Conservation (phyloP, 2,329 filamentous ascomycete genomes). For the Colletotrichum chrysophilum region DNA sequence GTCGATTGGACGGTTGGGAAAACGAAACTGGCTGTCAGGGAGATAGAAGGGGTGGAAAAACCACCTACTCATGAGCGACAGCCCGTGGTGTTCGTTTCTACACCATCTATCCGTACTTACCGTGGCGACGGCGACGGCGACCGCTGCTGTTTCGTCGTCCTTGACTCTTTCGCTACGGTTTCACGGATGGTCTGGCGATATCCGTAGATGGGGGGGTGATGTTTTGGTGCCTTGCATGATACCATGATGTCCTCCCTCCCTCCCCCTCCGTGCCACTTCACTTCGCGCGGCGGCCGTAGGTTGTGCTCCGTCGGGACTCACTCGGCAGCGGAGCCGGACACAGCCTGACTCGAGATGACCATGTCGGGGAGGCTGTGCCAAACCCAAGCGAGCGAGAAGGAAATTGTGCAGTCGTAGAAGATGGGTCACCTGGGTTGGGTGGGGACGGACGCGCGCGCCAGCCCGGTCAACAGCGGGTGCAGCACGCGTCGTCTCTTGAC, state of each 20-base stretch:
- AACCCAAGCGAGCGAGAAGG: constrained; percentile 17
- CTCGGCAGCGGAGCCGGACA: neutral
- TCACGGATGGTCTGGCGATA: neutral
- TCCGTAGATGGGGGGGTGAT: neutral
- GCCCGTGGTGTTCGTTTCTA: neutral
- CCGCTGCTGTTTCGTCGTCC: neutral
- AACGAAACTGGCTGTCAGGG: neutral
- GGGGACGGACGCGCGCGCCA: constrained; percentile 12
- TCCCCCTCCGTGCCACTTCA: neutral
- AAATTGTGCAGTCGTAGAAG: constrained; percentile 17
- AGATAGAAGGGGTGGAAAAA: neutral
- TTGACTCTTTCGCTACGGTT: neutral
- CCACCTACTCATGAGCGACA: neutral
- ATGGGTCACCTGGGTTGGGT: neutral
- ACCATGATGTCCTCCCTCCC: neutral
- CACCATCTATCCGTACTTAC: neutral
- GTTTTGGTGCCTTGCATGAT: neutral
- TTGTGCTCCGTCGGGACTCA: neutral
- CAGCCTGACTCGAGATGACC: constrained; percentile 15
- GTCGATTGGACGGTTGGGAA: neutral
- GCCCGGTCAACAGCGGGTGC: neutral
- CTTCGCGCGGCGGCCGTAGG: neutral
- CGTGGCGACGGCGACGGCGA: neutral
- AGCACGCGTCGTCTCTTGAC: neutral
- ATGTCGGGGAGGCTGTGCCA: constrained; percentile 14